Conservation (phyloP, 2,329 filamentous ascomycete species). For the Xylaria polymorpha region DNA sequence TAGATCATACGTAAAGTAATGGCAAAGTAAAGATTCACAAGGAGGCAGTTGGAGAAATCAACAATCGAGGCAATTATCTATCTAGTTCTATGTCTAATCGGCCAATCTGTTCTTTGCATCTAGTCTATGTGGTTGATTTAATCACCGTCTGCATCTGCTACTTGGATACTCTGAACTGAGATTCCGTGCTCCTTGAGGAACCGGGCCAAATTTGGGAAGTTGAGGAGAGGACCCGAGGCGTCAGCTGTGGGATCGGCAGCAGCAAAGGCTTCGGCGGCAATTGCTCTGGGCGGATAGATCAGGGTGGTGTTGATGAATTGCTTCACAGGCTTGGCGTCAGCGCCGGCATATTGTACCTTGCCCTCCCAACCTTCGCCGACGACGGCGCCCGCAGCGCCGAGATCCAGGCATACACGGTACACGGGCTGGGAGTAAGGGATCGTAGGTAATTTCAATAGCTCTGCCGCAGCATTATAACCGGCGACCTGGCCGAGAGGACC, state of each 20-base stretch:
- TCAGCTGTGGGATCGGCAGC: conserved; percentile 31
- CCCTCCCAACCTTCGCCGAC: conserved; percentile 33
- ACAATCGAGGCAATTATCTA: background rate
- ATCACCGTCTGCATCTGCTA: background rate
- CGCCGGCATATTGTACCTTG: conserved; percentile 3
- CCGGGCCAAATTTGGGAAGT: conserved; percentile 14
- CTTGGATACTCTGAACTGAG: background rate
- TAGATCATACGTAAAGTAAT: too few relatives aligned
- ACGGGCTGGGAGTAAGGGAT: conserved; percentile 33
- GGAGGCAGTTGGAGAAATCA: background rate
- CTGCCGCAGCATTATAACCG: conserved; percentile 37
- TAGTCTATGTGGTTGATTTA: background rate
- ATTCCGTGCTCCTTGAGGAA: conserved; percentile 14
- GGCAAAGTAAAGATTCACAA: background rate
- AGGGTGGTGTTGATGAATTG: conserved; percentile 34
- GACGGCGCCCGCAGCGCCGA: conserved; percentile 31
- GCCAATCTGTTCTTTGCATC: conserved; percentile 3
- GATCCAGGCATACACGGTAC: conserved; percentile 34
- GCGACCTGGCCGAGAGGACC: conserved; percentile 34
- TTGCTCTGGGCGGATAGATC: conserved; percentile 35
- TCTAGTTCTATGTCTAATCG: background rate
- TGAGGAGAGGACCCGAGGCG: conserved; percentile 13
- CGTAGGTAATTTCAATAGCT: conserved; percentile 28
- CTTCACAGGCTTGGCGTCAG: conserved; percentile 29
- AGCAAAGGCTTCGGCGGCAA: conserved; percentile 26